phyloP scores from a whole-genome alignment of 345 rosid species.

The Acer negundo region DNA sequence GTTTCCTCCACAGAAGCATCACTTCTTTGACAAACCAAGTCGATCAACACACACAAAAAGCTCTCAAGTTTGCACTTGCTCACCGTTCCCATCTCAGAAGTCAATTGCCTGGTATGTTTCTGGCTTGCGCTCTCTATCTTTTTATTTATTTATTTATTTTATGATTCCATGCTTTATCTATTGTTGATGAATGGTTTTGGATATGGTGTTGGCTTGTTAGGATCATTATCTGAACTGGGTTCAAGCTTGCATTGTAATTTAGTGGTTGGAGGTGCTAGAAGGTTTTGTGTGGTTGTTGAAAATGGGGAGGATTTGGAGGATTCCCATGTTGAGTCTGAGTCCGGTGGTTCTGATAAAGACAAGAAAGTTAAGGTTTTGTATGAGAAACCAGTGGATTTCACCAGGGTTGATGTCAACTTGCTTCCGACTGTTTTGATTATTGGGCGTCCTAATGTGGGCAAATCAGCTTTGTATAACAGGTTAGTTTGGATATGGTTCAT shows the following conservation, averaged over 20 bases:
- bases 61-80: background rate
- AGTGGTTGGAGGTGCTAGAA: conserved; percentile 16
- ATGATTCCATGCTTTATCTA: background rate
- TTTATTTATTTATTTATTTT: background rate
- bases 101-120: background rate
- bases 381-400: conserved; percentile 66
- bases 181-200: background rate
- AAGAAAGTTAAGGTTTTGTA: conserved; percentile 32
- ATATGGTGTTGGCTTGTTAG: conserved; percentile 1
- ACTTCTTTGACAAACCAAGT: background rate
- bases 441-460: conserved; percentile 96
- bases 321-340: conserved; percentile 22
- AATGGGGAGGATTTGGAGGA: conserved; percentile 16
- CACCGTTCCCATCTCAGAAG: background rate
- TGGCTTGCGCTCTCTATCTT: background rate
- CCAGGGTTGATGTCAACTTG: conserved; percentile 54
- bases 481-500: conserved; percentile 28
- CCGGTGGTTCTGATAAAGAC: conserved; percentile 18
- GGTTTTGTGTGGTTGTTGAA: conserved; percentile 42
- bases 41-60: background rate
- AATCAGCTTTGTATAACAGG: conserved; percentile 93
- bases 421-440: conserved; percentile 85
- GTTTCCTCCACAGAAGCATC: background rate
- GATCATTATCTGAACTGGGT: conserved; percentile 12
- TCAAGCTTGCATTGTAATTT: conserved; percentile 20